Evolutionary conservation across 176 grass and related monocot species (phyloP).

Genomic region (Eleusine coracana): DNA sequence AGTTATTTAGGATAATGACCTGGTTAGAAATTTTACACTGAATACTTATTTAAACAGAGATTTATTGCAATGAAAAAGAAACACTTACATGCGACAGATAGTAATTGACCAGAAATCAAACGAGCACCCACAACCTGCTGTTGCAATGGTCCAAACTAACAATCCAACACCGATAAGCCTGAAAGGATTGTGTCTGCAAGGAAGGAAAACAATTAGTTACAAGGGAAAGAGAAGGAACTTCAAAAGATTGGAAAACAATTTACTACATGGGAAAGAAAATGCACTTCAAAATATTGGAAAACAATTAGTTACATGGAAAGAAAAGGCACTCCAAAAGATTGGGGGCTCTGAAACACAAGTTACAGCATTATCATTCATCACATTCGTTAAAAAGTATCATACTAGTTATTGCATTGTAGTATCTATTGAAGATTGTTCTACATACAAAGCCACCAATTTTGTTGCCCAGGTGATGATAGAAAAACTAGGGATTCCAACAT

Average conservation of each 20-base stretch:
- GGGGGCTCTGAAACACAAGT: not conserved
- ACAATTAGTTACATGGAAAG: no score
- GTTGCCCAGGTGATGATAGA: no score
- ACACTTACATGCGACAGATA: conserved; percentile 89
- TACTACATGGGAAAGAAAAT: no score
- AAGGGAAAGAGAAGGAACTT: conserved; percentile 8
- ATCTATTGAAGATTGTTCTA: not conserved
- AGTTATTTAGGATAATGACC: conserved; percentile 16
- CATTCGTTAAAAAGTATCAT: not conserved
- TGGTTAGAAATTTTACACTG: conserved; percentile 17
- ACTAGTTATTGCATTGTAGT: not conserved
- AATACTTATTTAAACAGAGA: conserved; percentile 9
- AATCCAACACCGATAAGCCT: conserved; percentile 95
- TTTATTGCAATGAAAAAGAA: not conserved
- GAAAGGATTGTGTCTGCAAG: conserved; percentile 92
- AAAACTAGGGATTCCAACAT: not conserved
- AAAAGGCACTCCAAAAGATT: not conserved
- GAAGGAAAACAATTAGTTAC: conserved; percentile 11
- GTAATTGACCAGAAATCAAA: conserved; percentile 99
- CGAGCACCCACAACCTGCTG: conserved; percentile 89
- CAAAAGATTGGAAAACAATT: not conserved
- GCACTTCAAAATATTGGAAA: not conserved
- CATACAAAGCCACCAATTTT: not conserved
- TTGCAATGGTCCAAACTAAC: conserved; percentile 94
- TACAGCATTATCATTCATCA: not conserved